A percentile compares a stretch with the other conserved stretches of the same genome.
phyloP scores from a whole-genome alignment of 164 flowering plant genomes.

The Brasenia schreberi region DNA sequence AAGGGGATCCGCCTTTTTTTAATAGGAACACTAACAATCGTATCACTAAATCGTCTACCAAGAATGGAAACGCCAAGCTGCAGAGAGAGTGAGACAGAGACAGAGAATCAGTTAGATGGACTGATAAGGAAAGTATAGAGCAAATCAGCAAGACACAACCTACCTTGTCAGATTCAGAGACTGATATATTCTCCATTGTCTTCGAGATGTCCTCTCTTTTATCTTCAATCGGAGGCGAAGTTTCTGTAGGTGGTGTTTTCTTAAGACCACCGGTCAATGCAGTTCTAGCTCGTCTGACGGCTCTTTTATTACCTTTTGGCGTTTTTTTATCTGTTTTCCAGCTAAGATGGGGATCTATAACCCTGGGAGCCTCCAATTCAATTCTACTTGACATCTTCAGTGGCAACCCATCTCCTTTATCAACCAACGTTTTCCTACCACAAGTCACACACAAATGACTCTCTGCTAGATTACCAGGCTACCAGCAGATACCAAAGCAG shows the following conservation, averaged over 20 bases:
- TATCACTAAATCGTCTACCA: constrained; percentile 36
- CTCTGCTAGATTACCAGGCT: constrained; percentile 8
- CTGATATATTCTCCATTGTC: constrained; percentile 23
- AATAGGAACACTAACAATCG: constrained; percentile 37
- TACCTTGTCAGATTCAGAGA: constrained; percentile 67
- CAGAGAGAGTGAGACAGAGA: constrained; percentile 8
- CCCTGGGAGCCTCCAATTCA: constrained; percentile 10
- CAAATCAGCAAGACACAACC: neutral
- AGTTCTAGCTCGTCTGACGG: constrained; percentile 12
- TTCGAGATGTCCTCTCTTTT: constrained; percentile 12
- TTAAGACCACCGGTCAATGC: neutral
- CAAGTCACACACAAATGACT: constrained; percentile 16
- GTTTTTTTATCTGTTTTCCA: constrained; percentile 26
- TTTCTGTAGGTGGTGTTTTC: constrained; percentile 9
- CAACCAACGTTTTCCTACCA: constrained; percentile 16
- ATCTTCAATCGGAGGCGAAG: constrained; percentile 5
- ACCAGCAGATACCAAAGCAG: constrained; percentile 1
- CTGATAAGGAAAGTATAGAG: no score
- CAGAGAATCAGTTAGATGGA: neutral
- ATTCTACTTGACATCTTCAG: constrained; percentile 25
- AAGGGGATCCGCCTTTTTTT: constrained; percentile 48
- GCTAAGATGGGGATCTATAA: constrained; percentile 18
- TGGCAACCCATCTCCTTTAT: constrained; percentile 13
- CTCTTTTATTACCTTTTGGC: constrained; percentile 18
- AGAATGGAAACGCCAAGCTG: constrained; percentile 45